Percentiles rank a stretch among this genome's conserved stretches.
Conservation (phyloP, 441 rosid species). For the Populus hybrid region DNA sequence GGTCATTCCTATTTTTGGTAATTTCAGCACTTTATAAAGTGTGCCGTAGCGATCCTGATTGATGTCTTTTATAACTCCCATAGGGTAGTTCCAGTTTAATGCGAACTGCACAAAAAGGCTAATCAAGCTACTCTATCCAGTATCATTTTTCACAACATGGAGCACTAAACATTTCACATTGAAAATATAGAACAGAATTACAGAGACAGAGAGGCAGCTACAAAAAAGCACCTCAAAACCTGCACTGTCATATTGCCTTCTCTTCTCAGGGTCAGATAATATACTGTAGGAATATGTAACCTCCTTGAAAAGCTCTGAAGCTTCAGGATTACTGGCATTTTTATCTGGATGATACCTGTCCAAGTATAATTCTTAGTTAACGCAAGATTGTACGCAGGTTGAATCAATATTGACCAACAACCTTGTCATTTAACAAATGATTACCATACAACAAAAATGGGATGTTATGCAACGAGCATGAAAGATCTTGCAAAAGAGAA, state of each 20-base stretch:
- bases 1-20: background rate
- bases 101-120: background rate
- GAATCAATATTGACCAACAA: background rate
- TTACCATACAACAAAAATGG: background rate
- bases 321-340: constrained; percentile 67
- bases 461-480: background rate
- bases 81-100: background rate
- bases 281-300: constrained; percentile 96
- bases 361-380: constrained; percentile 14
- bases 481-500: too few relatives aligned
- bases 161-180: background rate
- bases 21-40: background rate
- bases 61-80: background rate
- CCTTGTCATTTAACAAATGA: constrained; percentile 1
- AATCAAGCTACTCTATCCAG: background rate
- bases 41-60: background rate
- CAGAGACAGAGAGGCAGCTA: background rate
- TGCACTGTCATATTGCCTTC: constrained; percentile 90
- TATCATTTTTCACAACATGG: background rate
- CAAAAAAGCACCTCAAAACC: constrained; percentile 80
- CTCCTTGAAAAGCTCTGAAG: constrained; percentile 91
- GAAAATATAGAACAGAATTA: background rate
- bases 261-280: constrained; percentile 95
- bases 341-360: constrained; percentile 57
- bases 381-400: background rate